Percentiles rank a stretch among this genome's conserved stretches.
Conservation (phyloP, 352 stramenopile genomes). For the Peronospora belbahrii region DNA sequence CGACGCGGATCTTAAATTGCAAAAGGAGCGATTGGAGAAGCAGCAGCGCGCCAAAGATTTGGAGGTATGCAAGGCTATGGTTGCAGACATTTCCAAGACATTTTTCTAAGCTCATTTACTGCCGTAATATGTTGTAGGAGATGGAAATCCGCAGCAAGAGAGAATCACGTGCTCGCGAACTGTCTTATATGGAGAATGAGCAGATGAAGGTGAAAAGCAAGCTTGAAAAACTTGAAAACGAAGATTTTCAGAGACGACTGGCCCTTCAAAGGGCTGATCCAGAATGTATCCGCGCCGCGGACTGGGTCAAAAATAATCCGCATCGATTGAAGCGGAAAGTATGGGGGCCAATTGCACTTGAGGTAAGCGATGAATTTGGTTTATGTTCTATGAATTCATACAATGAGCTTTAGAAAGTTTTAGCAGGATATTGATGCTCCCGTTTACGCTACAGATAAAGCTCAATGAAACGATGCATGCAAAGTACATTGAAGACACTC, state of each 20-base stretch:
- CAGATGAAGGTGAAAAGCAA: conserved; percentile 46
- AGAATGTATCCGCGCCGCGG: conserved; percentile 62
- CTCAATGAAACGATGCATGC: conserved; percentile 70
- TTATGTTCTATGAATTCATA: not conserved
- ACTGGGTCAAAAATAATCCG: conserved; percentile 73
- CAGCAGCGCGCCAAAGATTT: conserved; percentile 63
- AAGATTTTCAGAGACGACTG: conserved; percentile 58
- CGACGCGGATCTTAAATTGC: conserved; percentile 39
- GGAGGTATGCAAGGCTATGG: conserved; percentile 30
- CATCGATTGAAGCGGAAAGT: conserved; percentile 65
- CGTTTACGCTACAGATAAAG: conserved; percentile 41
- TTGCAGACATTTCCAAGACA: not conserved
- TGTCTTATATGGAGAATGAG: conserved; percentile 42
- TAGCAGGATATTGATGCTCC: not conserved
- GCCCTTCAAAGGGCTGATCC: conserved; percentile 51
- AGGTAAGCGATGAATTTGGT: conserved; percentile 28
- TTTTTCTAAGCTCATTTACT: not conserved
- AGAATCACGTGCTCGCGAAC: conserved; percentile 42
- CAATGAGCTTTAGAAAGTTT: no score
- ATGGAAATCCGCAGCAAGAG: conserved; percentile 63
- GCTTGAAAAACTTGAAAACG: conserved; percentile 62
- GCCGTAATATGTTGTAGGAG: conserved; percentile 32
- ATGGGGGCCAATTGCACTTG: conserved; percentile 72
- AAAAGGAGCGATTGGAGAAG: conserved; percentile 57
- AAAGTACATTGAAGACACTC: conserved; percentile 79